Conservation (phyloP, 73 alveolate genomes). For the Tetrahymena malaccensis region DNA sequence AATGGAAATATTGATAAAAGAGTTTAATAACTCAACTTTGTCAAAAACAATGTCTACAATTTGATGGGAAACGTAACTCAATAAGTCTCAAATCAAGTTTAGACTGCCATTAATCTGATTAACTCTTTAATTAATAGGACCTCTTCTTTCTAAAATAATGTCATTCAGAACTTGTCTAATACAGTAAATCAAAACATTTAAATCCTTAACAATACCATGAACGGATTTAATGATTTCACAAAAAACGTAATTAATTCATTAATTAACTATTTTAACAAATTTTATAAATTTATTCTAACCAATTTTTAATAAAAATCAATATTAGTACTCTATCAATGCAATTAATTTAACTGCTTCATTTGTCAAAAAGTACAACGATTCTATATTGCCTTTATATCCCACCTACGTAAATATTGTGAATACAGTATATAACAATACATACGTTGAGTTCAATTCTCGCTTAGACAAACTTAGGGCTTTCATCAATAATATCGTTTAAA, state of each 20-base stretch:
- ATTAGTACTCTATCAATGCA: no score
- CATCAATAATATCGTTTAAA: background rate
- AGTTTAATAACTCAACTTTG: background rate
- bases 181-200: background rate
- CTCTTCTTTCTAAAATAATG: background rate
- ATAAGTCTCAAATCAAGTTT: background rate
- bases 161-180: background rate
- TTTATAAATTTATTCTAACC: no score
- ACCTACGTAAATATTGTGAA: no score
- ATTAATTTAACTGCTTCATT: no score
- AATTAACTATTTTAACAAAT: no score
- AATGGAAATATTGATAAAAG: background rate
- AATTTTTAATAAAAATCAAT: no score
- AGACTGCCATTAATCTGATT: background rate
- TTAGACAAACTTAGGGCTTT: no score
- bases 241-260: background rate
- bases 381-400: no score
- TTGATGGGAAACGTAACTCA: background rate
- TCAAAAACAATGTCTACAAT: background rate
- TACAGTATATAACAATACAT: no score
- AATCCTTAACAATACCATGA: background rate
- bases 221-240: background rate
- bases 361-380: no score
- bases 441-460: no score
- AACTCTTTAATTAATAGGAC: background rate